phyloP scores from a whole-genome alignment of 2,329 filamentous ascomycete genomes.

The Davidsoniella virescens region DNA sequence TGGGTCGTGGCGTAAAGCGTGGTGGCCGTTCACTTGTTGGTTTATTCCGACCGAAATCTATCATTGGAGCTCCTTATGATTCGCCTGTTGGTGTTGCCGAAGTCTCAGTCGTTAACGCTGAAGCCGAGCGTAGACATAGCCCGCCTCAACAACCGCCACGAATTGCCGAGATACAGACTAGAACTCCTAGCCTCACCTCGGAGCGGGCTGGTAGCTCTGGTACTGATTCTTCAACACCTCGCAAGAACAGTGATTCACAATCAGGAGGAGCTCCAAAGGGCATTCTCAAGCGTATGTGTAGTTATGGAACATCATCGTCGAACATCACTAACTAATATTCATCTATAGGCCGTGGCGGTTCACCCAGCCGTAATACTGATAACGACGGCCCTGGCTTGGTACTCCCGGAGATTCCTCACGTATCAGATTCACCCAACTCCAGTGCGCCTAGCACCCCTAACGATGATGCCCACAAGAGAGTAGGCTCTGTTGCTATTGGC shows the following conservation, averaged over 20 bases:
- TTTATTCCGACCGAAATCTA: constrained; percentile 85
- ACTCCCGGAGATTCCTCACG: constrained; percentile 43
- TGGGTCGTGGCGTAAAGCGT: constrained; percentile 98
- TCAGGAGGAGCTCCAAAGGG: constrained; percentile 48
- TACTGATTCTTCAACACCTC: constrained; percentile 44
- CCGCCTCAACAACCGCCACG: not conserved
- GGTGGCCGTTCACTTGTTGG: constrained; percentile 80
- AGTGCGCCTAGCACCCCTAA: constrained; percentile 78
- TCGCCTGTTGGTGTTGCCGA: constrained; percentile 41
- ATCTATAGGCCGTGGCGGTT: constrained; percentile 4
- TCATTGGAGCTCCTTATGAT: constrained; percentile 62
- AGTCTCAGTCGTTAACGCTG: constrained; percentile 88
- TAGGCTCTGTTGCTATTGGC: constrained; percentile 55
- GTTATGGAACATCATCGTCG: constrained; percentile 12
- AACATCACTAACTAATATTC: not conserved
- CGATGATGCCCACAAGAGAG: constrained; percentile 56
- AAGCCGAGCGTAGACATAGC: constrained; percentile 74
- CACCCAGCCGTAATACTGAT: constrained; percentile 5
- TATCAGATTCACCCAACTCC: constrained; percentile 65
- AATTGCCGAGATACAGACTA: constrained; percentile 41
- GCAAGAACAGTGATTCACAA: constrained; percentile 48
- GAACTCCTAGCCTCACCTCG: constrained; percentile 47
- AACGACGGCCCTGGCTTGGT: constrained; percentile 16
- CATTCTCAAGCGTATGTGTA: constrained; percentile 66
- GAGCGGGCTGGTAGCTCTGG: constrained; percentile 40